phyloP scores from a whole-genome alignment of 176 grass and related monocot species.

The Elymus sibiricus region DNA sequence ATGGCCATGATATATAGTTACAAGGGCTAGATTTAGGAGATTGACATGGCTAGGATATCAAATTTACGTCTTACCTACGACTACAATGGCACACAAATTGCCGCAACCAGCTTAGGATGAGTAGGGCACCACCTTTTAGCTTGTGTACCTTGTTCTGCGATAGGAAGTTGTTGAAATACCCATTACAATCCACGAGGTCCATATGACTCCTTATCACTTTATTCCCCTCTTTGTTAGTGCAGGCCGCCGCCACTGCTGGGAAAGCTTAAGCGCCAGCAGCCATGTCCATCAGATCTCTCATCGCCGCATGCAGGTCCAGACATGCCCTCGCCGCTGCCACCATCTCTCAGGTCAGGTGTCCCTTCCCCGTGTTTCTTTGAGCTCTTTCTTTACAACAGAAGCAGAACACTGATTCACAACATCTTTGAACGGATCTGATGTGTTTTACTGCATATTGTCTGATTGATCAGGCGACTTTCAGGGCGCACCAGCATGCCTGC shows the following conservation, averaged over 20 bases:
- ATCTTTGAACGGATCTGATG: background rate
- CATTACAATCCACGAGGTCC: background rate
- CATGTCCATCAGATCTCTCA: constrained; percentile 15
- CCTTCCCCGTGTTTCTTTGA: background rate
- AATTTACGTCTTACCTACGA: background rate
- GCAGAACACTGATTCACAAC: background rate
- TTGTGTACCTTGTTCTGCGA: background rate
- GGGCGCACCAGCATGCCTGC: background rate
- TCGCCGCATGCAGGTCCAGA: background rate
- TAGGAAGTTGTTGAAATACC: background rate
- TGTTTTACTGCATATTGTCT: background rate
- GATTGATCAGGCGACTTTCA: background rate
- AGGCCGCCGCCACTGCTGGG: background rate
- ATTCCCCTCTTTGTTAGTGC: background rate
- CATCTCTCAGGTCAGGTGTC: background rate
- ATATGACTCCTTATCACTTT: background rate
- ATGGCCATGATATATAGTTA: background rate
- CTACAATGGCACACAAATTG: background rate
- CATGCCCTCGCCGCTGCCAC: background rate
- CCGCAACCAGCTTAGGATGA: background rate
- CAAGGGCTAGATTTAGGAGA: background rate
- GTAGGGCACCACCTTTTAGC: background rate
- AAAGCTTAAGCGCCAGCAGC: background rate
- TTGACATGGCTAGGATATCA: background rate
- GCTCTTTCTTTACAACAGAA: background rate